phyloP scores from a whole-genome alignment of 1,284 basidiomycete species.

The Pseudozyma sp. region DNA sequence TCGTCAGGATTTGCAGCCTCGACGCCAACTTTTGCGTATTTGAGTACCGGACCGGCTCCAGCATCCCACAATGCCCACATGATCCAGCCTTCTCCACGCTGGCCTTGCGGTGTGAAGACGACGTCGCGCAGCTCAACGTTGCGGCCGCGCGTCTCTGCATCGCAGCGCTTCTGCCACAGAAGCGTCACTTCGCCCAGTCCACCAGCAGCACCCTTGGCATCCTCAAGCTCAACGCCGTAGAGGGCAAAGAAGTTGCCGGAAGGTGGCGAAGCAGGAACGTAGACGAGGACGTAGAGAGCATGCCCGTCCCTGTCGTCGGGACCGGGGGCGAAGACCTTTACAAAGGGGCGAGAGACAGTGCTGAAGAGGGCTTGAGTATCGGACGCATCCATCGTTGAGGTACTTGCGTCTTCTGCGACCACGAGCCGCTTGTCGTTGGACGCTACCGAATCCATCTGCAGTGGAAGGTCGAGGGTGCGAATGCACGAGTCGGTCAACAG shows the following conservation, averaged over 20 bases:
- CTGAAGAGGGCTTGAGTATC: slow-evolving; percentile 44
- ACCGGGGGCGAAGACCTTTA: slow-evolving; percentile 52
- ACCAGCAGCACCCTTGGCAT: slow-evolving; percentile 51
- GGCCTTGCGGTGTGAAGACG: slow-evolving; percentile 38
- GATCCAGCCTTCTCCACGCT: slow-evolving; percentile 42
- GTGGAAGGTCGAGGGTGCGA: slow-evolving; percentile 58
- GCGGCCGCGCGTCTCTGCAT: slow-evolving; percentile 47
- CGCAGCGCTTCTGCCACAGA: slow-evolving; percentile 60
- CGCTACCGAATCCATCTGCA: slow-evolving; percentile 28
- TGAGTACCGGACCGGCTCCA: slow-evolving; percentile 51
- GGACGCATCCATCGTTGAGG: slow-evolving; percentile 1
- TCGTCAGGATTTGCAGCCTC: slow-evolving; percentile 35
- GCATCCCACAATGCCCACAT: slow-evolving; percentile 66
- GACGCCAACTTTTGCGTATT: slow-evolving; percentile 46
- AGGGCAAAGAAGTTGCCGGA: slow-evolving; percentile 59
- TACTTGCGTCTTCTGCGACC: slow-evolving; percentile 24
- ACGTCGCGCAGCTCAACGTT: slow-evolving; percentile 63
- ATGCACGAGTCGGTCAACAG: slow-evolving; percentile 61
- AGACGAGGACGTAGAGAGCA: slow-evolving; percentile 54
- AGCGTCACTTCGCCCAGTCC: slow-evolving; percentile 59
- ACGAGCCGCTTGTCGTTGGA: slow-evolving; percentile 34
- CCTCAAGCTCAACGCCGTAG: slow-evolving; percentile 62
- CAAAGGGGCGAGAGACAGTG: slow-evolving; percentile 36
- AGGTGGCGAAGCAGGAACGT: slow-evolving; percentile 57
- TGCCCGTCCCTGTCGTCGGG: slow-evolving; percentile 38